Evolutionary conservation across 495 filamentous ascomycete genomes (phyloP), one percentile per base, ranked within the genome.

Genomic region (Amphirosellinia nigrospora): DNA sequence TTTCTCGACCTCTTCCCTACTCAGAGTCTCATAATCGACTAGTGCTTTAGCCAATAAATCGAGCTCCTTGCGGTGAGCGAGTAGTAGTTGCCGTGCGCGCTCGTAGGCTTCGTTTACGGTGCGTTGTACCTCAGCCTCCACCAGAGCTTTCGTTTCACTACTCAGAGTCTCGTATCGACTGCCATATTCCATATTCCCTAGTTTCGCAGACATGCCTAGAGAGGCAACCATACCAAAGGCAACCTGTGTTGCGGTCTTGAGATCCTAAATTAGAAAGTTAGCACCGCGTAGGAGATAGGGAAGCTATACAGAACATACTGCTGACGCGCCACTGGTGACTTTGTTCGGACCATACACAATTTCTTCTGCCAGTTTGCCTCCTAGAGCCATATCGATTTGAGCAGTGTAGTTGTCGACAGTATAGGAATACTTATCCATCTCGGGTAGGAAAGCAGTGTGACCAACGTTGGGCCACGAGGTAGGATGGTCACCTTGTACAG

Each of bases 401-500:
- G 92, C 90, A 66, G 94, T 70, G 65, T 92, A 90, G 69, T 94
- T 89, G 69, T 83, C 86, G 73, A 93, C 93, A 46, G 89, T 89
- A 73, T 86, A 86, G 13, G 91, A 94, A 59, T 96, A 91, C 77
- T 90, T 91, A 80, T 99, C 96, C 86, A 97, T 94, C 75, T 97
- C 93, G 0, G 93, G 92, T 46, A 98, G 82, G 77, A 88, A 90
- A 68, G 90, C 89, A 0, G 96, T 99, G 61, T 97, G 84, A 70
- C 96, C 96, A 98, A 86, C 10, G 92, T 85, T 74, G 89, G 88
- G 13, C 96, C 96, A 67, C 96, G 90, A 45, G 96, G 94, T 76
- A 99, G 92, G 70, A 99, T 94, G 6, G 96, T 99, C 66, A 96
- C 94, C 81, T 99, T 99, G 86, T 99, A 97, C 9, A 99, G 82